A percentile compares a stretch with the other conserved stretches of the same genome.
These are phyloP conservation scores for Suhomyces sp. DNA, from an alignment of 805 yeast species.

Conservation along the genomic window DNA sequence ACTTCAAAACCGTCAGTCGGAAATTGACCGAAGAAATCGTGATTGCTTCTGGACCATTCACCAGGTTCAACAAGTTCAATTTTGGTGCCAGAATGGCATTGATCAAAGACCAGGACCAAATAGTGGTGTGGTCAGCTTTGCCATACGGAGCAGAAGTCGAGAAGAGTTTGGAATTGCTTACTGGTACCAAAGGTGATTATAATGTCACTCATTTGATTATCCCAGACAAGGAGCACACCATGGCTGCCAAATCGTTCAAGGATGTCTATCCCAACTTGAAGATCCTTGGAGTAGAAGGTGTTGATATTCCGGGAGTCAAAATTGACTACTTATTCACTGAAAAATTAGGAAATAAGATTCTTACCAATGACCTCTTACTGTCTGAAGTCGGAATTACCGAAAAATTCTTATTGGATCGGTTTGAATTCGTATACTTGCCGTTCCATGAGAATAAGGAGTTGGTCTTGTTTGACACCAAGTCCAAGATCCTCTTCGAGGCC, in stretches of 20 bases:
- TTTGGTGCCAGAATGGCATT: conserved; percentile 46
- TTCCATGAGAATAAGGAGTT: conserved; percentile 59
- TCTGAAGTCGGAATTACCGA: conserved; percentile 36
- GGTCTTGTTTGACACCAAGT: conserved; percentile 45
- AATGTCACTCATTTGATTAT: conserved; percentile 52
- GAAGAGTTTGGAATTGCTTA: conserved; percentile 35
- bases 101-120: conserved; percentile 26
- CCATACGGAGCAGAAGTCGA: conserved; percentile 52
- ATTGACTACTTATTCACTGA: conserved; percentile 43
- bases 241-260: conserved; percentile 58
- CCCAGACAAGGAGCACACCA: conserved; percentile 65
- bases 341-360: conserved; percentile 32
- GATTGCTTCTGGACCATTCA: conserved; percentile 35
- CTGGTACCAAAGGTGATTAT: conserved; percentile 30
- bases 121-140: conserved; percentile 57
- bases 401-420: conserved; percentile 36
- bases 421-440: conserved; percentile 59
- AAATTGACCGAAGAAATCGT: conserved; percentile 35
- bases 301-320: conserved; percentile 21
- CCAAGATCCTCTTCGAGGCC: conserved; percentile 55
- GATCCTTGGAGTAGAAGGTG: conserved; percentile 53
- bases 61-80: conserved; percentile 29
- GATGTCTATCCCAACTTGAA: conserved; percentile 49
- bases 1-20: conserved; percentile 30
- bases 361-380: conserved; percentile 20